Percentiles rank a stretch among this genome's conserved stretches.
Evolutionary conservation across 805 yeast species (phyloP).

Genomic region (Groenewaldozyma tartarivorans): DNA sequence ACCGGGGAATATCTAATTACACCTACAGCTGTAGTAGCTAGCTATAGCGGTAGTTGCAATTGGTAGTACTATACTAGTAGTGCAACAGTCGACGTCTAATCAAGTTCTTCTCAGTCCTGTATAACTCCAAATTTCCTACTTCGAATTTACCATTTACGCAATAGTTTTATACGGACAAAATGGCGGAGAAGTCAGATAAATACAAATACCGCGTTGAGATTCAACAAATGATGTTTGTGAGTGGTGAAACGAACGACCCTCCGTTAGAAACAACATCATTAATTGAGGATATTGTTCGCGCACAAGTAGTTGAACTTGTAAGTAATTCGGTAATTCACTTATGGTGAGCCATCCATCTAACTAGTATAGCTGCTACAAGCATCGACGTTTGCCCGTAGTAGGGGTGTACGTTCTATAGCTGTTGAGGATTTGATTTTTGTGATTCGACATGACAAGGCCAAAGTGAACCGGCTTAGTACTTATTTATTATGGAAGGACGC

Average conservation of each 20-base stretch:
- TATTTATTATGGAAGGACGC: conserved; percentile 96
- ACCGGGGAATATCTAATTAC: no score
- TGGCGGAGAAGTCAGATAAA: no score
- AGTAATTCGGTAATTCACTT: conserved; percentile 1
- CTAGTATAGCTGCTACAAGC: conserved; percentile 47
- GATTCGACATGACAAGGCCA: conserved; percentile 88
- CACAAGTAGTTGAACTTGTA: conserved; percentile 82
- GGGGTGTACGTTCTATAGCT: conserved; percentile 77
- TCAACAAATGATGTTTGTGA: conserved; percentile 97
- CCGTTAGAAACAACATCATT: conserved; percentile 86
- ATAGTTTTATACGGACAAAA: no score
- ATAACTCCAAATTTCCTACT: no score
- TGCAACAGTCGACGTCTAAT: no score
- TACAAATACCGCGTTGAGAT: conserved; percentile 84
- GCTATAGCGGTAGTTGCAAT: no score
- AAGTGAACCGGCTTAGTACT: conserved; percentile 82
- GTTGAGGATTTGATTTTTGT: conserved; percentile 91
- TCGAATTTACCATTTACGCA: no score
- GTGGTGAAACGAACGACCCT: conserved; percentile 91
- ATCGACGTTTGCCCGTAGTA: conserved; percentile 59
- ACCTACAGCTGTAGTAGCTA: no score
- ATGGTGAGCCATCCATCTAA: not conserved
- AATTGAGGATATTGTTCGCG: conserved; percentile 89
- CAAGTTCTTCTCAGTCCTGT: no score
- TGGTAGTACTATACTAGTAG: no score